Conservation (phyloP, 768 basidiomycete genomes). For the Russula earlei region DNA sequence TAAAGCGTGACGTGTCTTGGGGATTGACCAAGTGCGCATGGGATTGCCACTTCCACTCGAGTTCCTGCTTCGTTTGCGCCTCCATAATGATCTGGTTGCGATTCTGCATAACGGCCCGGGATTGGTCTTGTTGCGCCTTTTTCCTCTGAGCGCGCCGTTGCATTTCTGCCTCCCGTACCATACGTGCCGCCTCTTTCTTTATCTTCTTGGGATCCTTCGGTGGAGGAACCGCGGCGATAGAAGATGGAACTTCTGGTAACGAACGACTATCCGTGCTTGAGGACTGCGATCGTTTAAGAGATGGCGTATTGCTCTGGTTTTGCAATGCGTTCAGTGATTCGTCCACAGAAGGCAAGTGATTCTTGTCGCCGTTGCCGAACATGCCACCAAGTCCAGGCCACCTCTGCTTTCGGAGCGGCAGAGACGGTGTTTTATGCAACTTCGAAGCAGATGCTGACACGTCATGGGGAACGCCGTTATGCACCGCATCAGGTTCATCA, state of each 20-base stretch:
- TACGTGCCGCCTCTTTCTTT: constrained; percentile 74
- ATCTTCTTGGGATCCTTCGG: constrained; percentile 59
- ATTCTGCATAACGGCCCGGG: constrained; percentile 88
- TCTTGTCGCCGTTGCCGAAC: constrained; percentile 67
- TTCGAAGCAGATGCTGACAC: constrained; percentile 37
- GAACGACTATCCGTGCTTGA: constrained; percentile 64
- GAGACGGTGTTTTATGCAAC: constrained; percentile 46
- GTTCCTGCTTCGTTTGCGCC: constrained; percentile 38
- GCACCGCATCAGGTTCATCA: constrained; percentile 31
- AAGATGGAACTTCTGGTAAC: constrained; percentile 42
- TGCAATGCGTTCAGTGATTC: constrained; percentile 47
- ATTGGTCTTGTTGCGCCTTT: constrained; percentile 74
- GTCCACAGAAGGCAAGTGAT: constrained; percentile 62
- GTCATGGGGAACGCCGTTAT: constrained; percentile 30
- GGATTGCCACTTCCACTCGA: constrained; percentile 49
- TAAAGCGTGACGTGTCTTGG: constrained; percentile 21
- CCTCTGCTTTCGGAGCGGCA: constrained; percentile 63
- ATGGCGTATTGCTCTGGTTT: constrained; percentile 41
- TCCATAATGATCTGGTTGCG: constrained; percentile 66
- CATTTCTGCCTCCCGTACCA: constrained; percentile 74
- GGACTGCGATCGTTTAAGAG: constrained; percentile 72
- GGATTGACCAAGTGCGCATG: constrained; percentile 30
- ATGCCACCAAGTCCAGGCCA: constrained; percentile 54
- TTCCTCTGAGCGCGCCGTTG: constrained; percentile 70
- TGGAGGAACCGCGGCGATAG: constrained; percentile 30